Evolutionary conservation across 352 stramenopile genomes (phyloP), one percentile per base, ranked within the genome.

Genomic region (Nothophytophthora sp.): DNA sequence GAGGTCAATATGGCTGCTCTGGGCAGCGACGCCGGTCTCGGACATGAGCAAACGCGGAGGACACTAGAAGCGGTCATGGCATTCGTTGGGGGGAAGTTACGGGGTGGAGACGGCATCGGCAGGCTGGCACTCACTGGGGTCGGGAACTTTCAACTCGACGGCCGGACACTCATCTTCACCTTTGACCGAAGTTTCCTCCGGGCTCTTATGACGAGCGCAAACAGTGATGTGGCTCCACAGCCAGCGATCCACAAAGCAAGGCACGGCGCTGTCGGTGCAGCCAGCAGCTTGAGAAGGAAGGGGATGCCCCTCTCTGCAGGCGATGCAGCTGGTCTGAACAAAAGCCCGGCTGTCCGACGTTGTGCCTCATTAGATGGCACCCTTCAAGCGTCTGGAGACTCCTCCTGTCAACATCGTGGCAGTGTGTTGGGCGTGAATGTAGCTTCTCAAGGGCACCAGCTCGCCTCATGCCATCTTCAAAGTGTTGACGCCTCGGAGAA

Each of bases 1-100:
- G 77, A 88, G 4, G n/a, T 78, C 12, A 85, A 63, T 43, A 61
- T 88, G 62, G 63, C 73, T n/a, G 19, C 69, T 20, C 32, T 88
- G 1, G 75, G 64, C 13, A 63, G 39, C 8, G 77, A 82, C 0
- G 50, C 63, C 5, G 71, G 67, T 0, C 18, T 86, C 6, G 55
- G 70, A 4, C 72, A 67, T 16, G 70, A 86, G 10, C 74, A 84
- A 38, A 65, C 63, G 0, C 42, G 55, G 30, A 67, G 70, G 11
- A 52, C 72, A 9, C 50, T 88, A 3, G 75, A 85, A n/a, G 70
- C 69, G 0, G 33, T 83, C 1, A 8, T 81, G 9, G 23, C 37
- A 1, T 85, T 78, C 44, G 27, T 85, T 3, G 77, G 77, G 6
- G 55, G 33, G 9, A 80, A 70, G 41, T 46, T 86, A 13, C 63